Evolutionary conservation across 257 asterid species (phyloP).

Genomic region (Plantago elongata): DNA sequence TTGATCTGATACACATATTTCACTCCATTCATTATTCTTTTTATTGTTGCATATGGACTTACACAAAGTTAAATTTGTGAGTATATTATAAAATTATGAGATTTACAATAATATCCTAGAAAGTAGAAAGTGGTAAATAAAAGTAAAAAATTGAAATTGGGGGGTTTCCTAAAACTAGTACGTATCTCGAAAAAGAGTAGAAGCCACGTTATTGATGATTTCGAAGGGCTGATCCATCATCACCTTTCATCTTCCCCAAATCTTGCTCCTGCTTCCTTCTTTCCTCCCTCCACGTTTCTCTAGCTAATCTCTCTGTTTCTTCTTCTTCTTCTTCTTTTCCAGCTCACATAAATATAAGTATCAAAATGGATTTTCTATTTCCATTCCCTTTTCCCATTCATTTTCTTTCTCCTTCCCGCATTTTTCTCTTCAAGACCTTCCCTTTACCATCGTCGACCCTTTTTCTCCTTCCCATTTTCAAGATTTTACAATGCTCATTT

Average conservation of each 20-base stretch:
- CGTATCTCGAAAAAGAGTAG: conserved; percentile 16
- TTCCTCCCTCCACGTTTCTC: conserved; percentile 24
- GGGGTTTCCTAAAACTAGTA: conserved; percentile 20
- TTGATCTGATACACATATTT: too few species aligned
- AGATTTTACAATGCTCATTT: conserved; percentile 11
- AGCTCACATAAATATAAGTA: background rate
- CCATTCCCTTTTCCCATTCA: conserved; percentile 22
- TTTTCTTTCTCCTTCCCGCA: conserved; percentile 20
- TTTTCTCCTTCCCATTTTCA: background rate
- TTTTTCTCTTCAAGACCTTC: conserved; percentile 6
- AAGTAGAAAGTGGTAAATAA: background rate
- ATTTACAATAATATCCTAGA: too few species aligned
- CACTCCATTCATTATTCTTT: too few species aligned
- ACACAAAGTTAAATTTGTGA: too few species aligned
- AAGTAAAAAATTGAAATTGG: too few species aligned
- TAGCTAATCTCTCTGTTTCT: background rate
- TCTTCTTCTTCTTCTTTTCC: too few species aligned
- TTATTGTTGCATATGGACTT: too few species aligned
- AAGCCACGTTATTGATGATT: conserved; percentile 23
- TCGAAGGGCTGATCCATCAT: conserved; percentile 36
- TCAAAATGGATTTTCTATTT: conserved; percentile 30
- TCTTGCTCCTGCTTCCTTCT: conserved; percentile 18
- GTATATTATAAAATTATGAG: too few species aligned
- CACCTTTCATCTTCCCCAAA: conserved; percentile 25
- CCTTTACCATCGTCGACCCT: conserved; percentile 1